Base-by-base conservation (phyloP, 257 asterid species). In the Solanum paucissectum region DNA sequence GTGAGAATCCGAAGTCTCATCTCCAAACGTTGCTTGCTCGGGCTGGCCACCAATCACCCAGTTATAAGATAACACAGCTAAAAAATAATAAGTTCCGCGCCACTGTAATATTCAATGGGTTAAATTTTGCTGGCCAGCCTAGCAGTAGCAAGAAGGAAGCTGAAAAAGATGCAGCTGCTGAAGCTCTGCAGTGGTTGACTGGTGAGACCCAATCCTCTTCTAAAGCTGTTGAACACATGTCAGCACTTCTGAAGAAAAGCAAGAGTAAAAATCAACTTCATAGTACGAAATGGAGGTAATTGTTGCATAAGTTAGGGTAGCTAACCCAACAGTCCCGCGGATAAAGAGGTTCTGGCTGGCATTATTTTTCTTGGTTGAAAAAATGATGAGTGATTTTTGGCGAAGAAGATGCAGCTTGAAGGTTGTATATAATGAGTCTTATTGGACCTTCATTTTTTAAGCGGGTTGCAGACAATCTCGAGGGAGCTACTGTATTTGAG, bases 151-250 rank as follows among this genome's bases (percentile, higher is more conserved):
- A 96, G 92, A 96, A 95, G 92, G 98, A 94, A 69, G 98, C 99
- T 37, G 99, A 96, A 87, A 95, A 96, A 89, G 98, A 92, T 87
- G 99, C 99, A 38, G 99, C 99, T 86, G 92, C 94, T 21, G 98
- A 93, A 93, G 99, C 98, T 89, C 85, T 96, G 88, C 94, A 88
- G 88, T 94, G 98, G 98, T 90, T 96, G 92, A 94, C 94, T n/a
- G 98, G 98, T 20, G 98, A 94, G 71, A 90, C 92, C 90, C 95
- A 94, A 69, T 91, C 98, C 29, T 91, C 96, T 14, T 90, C 89
- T 3, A 83, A 73, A 66, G 89, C 93, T 36, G 88, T 93, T 79
- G 98, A 94, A 52, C 87, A 90, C 87, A 90, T 94, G 96, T 94
- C 96, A 64, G 76, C 96, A 62, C 90, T 96, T 90, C 87, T 96